Evolutionary conservation across 805 yeast species (phyloP), one percentile per base, ranked within the genome.

Genomic region (Candida namnaoensis): DNA sequence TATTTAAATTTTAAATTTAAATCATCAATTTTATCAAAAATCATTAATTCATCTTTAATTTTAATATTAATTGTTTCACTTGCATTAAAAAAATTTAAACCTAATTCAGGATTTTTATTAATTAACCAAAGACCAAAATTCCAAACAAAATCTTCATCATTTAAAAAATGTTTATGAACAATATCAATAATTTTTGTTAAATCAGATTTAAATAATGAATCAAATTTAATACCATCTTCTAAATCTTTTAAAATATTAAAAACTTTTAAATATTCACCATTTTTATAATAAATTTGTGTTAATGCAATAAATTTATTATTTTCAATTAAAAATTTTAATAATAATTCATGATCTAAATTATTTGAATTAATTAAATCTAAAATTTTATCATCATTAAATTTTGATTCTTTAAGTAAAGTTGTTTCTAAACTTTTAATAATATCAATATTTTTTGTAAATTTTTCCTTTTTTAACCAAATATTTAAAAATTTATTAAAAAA

Each of bases 401-500:
- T 35, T 23, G 44, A 38, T 19, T 40, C 38, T 12, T 46, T 38
- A 24, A 55, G 44, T 1, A 47, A 39, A 1, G 48, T 45, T 13
- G 43, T 26, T 37, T 51, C 53, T 23, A 55, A 15, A 11, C 51
- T 46, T 11, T 44, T 44, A 9, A 52, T 34, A 6, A 48, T 43
- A 24, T 52, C 51, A 13, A 35, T 32, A 27, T 47, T 40, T 32
- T 50, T 50, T 9, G 42, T 36, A 1, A 24, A 33, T 9, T 39
- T 34, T n/a, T 44, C 44, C 30, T 49, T 54, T 1, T 41, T 14
- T 2, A 52, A 34, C 60, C 60, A 55, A 36, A 46, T 40, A 26
- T 50, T 51, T 32, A 55, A 34, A 32, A 55, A 50, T 14, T 45
- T 36, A 13, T 41, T 41, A 19, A 53, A 52, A 34, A 53, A 51